A percentile compares a stretch with the other conserved stretches of the same genome.
Conservation (phyloP, 1,284 basidiomycete genomes). For the Boletellus deceptivus region DNA sequence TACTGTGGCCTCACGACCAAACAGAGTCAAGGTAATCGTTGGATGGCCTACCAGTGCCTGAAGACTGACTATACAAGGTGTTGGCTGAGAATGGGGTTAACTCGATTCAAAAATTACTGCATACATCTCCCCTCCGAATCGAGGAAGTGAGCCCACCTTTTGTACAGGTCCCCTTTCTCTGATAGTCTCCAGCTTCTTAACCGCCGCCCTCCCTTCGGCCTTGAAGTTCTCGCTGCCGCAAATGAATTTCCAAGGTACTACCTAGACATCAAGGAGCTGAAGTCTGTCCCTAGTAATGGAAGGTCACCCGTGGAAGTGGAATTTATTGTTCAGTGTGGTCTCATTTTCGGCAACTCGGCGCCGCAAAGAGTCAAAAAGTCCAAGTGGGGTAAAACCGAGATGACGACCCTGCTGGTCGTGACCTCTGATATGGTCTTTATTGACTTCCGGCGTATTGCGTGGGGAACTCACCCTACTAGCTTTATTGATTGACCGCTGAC, state of each 20-base stretch:
- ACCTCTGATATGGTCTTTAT: constrained; percentile 71
- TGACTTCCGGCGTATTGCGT: constrained; percentile 77
- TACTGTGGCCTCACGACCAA: constrained; percentile 2
- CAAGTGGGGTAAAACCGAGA: constrained; percentile 47
- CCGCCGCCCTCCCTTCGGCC: constrained; percentile 69
- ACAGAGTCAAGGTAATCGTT: constrained; percentile 54
- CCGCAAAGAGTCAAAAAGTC: constrained; percentile 42
- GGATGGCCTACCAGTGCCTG: neutral
- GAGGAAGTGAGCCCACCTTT: constrained; percentile 52
- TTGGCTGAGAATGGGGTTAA: constrained; percentile 70
- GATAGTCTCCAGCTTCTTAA: constrained; percentile 60
- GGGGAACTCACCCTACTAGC: constrained; percentile 26
- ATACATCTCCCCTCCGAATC: constrained; percentile 55
- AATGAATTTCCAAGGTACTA: constrained; percentile 63
- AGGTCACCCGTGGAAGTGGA: constrained; percentile 58
- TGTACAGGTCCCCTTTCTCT: constrained; percentile 1
- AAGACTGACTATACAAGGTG: constrained; percentile 44
- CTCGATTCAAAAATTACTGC: constrained; percentile 55
- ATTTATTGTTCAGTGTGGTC: constrained; percentile 56
- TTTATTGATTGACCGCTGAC: constrained; percentile 10
- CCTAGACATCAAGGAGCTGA: constrained; percentile 48
- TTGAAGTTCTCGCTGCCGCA: constrained; percentile 59
- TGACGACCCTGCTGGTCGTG: constrained; percentile 67
- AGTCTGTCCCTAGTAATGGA: constrained; percentile 41
- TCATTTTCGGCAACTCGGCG: constrained; percentile 34